Evolutionary conservation across 352 stramenopile species (phyloP).

Genomic region (Phytopythium montanum): DNA sequence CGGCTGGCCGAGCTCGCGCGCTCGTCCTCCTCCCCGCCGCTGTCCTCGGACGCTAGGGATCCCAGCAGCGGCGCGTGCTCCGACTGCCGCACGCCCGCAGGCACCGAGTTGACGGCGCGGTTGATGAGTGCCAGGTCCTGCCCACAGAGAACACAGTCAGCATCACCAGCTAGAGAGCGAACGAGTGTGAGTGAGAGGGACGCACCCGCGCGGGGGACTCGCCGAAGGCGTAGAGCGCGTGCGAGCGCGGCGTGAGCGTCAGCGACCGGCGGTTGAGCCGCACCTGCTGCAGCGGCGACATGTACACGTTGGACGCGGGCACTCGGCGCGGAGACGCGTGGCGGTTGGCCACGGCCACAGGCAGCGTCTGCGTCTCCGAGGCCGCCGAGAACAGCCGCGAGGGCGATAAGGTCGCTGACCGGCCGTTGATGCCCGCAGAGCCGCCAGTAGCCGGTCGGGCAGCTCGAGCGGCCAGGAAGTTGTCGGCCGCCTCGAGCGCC

Average conservation of each 20-base stretch:
- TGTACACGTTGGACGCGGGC: slow-evolving; percentile 78
- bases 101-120: slow-evolving; percentile 55
- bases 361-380: slow-evolving; percentile 73
- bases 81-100: slow-evolving; percentile 9
- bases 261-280: slow-evolving; percentile 57
- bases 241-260: slow-evolving; percentile 69
- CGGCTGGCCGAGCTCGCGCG: slow-evolving; percentile 5
- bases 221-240: slow-evolving; percentile 85
- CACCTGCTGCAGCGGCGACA: slow-evolving; percentile 79
- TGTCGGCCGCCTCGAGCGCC: slow-evolving; percentile 64
- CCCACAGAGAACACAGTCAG: background rate
- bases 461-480: slow-evolving; percentile 17
- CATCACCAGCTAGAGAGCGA: slow-evolving; percentile 1
- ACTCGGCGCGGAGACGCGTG: slow-evolving; percentile 82
- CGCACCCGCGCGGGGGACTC: slow-evolving; percentile 77
- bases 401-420: slow-evolving; percentile 22
- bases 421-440: background rate
- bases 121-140: slow-evolving; percentile 78
- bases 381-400: slow-evolving; percentile 46
- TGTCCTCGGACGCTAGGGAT: slow-evolving; percentile 21
- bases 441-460: background rate
- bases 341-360: slow-evolving; percentile 50
- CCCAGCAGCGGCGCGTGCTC: slow-evolving; percentile 13
- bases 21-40: slow-evolving; percentile 21
- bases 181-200: slow-evolving; percentile 7